These are phyloP conservation scores for Venturia effusa DNA, from an alignment of 2,329 filamentous ascomycete species.

Conservation along the genomic window DNA sequence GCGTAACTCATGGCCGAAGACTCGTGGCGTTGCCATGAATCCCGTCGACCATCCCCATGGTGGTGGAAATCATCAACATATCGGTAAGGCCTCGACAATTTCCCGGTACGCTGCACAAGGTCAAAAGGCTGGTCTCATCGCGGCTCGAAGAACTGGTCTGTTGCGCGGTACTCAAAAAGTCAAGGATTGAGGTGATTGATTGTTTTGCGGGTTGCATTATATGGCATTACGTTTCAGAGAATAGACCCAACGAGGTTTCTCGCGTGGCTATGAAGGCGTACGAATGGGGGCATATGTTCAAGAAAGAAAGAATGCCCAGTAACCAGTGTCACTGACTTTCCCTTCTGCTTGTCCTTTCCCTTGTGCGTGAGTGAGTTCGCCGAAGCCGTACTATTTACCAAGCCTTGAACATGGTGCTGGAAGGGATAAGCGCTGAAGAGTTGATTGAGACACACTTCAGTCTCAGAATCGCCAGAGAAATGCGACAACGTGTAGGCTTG, in stretches of 20 bases:
- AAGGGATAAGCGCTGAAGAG: too few relatives aligned
- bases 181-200: constrained; percentile 55
- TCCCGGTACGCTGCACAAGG: constrained; percentile 93
- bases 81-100: constrained; percentile 99
- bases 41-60: constrained; percentile 82
- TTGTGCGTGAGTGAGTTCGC: not conserved
- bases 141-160: constrained; percentile 98
- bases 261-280: constrained; percentile 5
- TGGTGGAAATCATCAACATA: constrained; percentile 99
- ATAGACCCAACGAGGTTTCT: not conserved
- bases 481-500: too few relatives aligned
- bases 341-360: not conserved
- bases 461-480: too few relatives aligned
- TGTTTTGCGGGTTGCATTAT: constrained; percentile 7
- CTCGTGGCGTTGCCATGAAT: constrained; percentile 99
- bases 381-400: not conserved
- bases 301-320: constrained; percentile 1
- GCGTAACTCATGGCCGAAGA: constrained; percentile 99
- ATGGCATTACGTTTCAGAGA: not conserved
- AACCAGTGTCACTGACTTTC: not conserved
- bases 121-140: constrained; percentile 99
- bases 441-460: too few relatives aligned
- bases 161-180: constrained; percentile 99
- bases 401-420: too few relatives aligned
- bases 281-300: constrained; percentile 6